phyloP scores from a whole-genome alignment of 768 basidiomycete species.

The Tricholomella constricta region DNA sequence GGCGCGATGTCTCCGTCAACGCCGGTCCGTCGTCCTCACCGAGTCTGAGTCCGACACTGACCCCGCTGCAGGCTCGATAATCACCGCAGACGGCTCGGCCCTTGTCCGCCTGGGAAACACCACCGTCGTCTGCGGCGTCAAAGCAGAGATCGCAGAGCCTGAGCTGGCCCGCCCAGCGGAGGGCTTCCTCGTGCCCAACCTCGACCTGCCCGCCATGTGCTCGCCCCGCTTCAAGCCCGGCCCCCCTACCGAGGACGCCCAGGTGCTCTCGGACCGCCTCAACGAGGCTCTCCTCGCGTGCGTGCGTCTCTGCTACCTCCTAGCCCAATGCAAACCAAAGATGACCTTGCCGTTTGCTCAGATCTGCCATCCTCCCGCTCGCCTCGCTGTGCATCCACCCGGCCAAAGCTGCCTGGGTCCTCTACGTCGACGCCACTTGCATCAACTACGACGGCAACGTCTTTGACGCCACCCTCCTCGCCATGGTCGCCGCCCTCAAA shows the following conservation, averaged over 20 bases:
- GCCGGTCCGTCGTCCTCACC: constrained; percentile 56
- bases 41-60: background rate
- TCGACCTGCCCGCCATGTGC: constrained; percentile 92
- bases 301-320: constrained; percentile 29
- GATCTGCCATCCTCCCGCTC: constrained; percentile 67
- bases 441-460: constrained; percentile 98
- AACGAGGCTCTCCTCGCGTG: constrained; percentile 78
- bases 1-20: constrained; percentile 78
- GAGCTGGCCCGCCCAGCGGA: constrained; percentile 71
- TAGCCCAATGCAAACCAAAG: too few relatives aligned
- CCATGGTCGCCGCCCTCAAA: constrained; percentile 82
- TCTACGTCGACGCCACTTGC: constrained; percentile 95
- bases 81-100: constrained; percentile 91
- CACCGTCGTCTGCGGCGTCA: constrained; percentile 95
- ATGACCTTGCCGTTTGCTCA: too few relatives aligned
- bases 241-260: constrained; percentile 92
- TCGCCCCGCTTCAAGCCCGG: constrained; percentile 95
- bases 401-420: constrained; percentile 83
- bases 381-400: constrained; percentile 77
- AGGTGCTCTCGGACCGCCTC: constrained; percentile 82
- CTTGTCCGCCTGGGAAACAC: constrained; percentile 90
- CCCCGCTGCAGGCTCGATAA: constrained; percentile 73
- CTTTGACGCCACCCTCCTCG: constrained; percentile 87
- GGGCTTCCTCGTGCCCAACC: constrained; percentile 92
- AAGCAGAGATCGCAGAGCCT: constrained; percentile 93